Base-by-base conservation (phyloP, 495 filamentous ascomycete genomes). In the Viridothelium virens region DNA sequence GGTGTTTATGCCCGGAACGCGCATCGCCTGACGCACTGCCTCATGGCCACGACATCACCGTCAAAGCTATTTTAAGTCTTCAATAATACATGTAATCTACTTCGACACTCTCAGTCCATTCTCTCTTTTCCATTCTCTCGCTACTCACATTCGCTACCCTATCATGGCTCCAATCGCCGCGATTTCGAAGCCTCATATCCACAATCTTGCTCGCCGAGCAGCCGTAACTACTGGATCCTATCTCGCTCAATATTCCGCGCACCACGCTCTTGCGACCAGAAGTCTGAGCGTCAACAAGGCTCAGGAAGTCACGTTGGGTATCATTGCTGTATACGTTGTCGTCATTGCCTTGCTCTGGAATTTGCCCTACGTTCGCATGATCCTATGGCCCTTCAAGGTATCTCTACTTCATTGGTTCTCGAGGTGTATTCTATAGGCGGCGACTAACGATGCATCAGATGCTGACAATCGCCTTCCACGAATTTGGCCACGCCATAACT, bases 301-400 rank as follows among this genome's bases (percentile, higher is more conserved):
- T 12, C 89, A 92, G 73, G 83, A 83, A 48, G 81, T 90, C 3
- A 92, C 89, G 0, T 79, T 92, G 2, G 89, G 89, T 18, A 78
- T 89, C 3, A 85, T 87, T 69, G 83, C 71, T 2, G 88, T 78
- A 63, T 92, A 92, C 74, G 83, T 88, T 1, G 88, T 91, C 16
- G 82, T 83, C 47, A 91, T 92, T 69, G 87, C 87, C 2, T 75
- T 91, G 33, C 77, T 92, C 6, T 92, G 89, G 89, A 92, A 92
- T 73, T 65, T 91, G 9, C 89, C 89, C 0, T 91, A 92, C 72
- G 74, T 92, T 18, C 82, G 85, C 18, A 89, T 81, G 80, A 80
- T 84, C 0, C 75, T 92, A 25, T 92, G 88, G 88, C 89, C 89
- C n/a, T 92, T 92, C 80, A 92, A 92, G 78, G 87, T 89, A 74